Base-by-base conservation (phyloP, 305 asterid species). In the Solanum hybrid region DNA sequence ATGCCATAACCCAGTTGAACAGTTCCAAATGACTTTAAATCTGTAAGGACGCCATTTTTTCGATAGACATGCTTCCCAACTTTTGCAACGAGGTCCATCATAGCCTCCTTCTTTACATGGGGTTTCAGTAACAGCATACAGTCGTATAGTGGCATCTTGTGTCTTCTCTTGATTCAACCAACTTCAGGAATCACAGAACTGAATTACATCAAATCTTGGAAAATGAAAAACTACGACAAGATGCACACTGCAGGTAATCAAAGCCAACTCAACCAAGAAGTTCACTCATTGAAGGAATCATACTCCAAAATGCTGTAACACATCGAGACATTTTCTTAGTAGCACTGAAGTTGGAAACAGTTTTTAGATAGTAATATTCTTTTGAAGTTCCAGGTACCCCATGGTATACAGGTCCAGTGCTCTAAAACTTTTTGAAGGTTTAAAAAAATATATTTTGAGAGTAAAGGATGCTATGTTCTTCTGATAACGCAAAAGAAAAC, bases 41-140 rank as follows among this genome's bases (percentile, higher is more conserved):
- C 94, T 76, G 98, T 92, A 27, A 97, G 60, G 11, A 97, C 98
- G 17, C 99, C 99, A 86, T 96, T 97, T 91, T 92, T 97, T 90
- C 92, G 92, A 85, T 89, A 94, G 7, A 92, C 97, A 77, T 95
- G 99, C 88, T 94, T 95, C 88, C 98, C 98, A 69, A 97, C 91
- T 36, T 95, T 93, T 34, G 89, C 10, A 88, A 93, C 88, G 91
- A 97, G 91, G 89, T 95, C 97, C 80, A 94, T 22, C 77, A 92
- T 3, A 35, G 91, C 91, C 91, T 90, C 96, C 87, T 82, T 87
- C n/a, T 10, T 14, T n/a, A 96, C 93, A 75, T 86, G 91, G 86
- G 98, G 97, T 90, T 97, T 97, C 93, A 95, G 78, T 93, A 97
- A 91, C 90, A 97, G 96, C 98, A 96, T 92, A 90, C 98, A 97